phyloP scores from a whole-genome alignment of 2,329 filamentous ascomycete genomes.

The Alternaria tenuissima region DNA sequence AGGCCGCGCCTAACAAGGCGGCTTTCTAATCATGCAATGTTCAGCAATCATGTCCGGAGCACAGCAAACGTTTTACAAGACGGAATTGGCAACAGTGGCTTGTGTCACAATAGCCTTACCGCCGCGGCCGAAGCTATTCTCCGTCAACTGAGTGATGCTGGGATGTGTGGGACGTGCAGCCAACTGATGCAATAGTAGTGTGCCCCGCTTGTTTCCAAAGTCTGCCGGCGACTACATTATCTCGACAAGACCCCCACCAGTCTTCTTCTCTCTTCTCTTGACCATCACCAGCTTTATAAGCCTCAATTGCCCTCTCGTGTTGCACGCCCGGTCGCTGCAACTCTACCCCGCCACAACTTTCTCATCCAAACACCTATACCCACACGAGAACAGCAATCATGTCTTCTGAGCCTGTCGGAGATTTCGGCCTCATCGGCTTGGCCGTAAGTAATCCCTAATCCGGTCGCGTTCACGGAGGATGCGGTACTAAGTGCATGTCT shows the following conservation, averaged over 20 bases:
- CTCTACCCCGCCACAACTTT: constrained; percentile 37
- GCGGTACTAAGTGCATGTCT: not conserved
- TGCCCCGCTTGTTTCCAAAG: constrained; percentile 45
- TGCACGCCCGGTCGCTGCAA: constrained; percentile 44
- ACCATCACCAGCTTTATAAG: constrained; percentile 30
- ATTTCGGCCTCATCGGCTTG: constrained; percentile 63
- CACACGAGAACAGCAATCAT: constrained; percentile 36
- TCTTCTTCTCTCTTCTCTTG: constrained; percentile 28
- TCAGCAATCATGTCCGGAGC: constrained; percentile 16
- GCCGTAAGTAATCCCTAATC: constrained; percentile 46
- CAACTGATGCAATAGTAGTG: constrained; percentile 37
- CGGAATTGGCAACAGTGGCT: constrained; percentile 26
- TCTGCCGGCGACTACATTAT: constrained; percentile 48
- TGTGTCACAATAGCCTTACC: constrained; percentile 25
- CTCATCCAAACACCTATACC: constrained; percentile 8
- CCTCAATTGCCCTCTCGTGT: constrained; percentile 36
- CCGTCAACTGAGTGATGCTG: constrained; percentile 15
- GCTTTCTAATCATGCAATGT: constrained; percentile 19
- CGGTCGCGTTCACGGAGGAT: not conserved
- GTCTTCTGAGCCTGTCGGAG: constrained; percentile 55
- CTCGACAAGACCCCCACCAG: constrained; percentile 38
- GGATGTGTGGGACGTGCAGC: constrained; percentile 30
- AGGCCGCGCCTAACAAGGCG: not conserved
- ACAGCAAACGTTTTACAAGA: constrained; percentile 15
- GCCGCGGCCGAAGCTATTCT: constrained; percentile 40